Evolutionary conservation across 164 flowering plant genomes (phyloP).

Genomic region (Paratinospora sagittata): DNA sequence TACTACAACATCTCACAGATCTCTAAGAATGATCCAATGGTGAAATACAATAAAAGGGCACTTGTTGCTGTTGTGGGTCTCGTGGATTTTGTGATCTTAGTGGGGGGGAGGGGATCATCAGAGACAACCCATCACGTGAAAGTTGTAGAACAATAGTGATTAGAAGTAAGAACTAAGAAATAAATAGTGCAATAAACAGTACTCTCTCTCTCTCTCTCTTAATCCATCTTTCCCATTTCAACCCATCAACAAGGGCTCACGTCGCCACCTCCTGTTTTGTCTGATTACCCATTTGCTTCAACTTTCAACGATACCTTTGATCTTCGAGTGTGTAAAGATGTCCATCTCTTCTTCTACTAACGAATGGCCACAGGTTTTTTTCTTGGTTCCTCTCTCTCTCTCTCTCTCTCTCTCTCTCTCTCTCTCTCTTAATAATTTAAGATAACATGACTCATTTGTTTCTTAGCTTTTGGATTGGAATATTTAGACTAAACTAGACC

Average conservation of each 20-base stretch:
- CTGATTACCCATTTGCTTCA: slow-evolving; percentile 27
- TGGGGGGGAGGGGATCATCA: neutral
- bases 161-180: neutral
- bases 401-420: slow-evolving; percentile 1
- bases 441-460: slow-evolving; percentile 24
- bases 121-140: slow-evolving; percentile 8
- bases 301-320: slow-evolving; percentile 24
- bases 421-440: slow-evolving; percentile 16
- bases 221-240: slow-evolving; percentile 13
- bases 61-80: neutral
- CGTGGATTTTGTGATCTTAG: neutral
- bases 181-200: too few species aligned
- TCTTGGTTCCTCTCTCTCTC: slow-evolving; percentile 14
- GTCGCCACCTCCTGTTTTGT: slow-evolving; percentile 43
- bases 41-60: neutral
- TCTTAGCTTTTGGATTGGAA: slow-evolving; percentile 28
- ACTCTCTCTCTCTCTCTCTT: slow-evolving; percentile 9
- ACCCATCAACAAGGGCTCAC: slow-evolving; percentile 25
- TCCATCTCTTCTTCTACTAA: slow-evolving; percentile 15
- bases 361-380: slow-evolving; percentile 25
- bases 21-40: neutral
- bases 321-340: slow-evolving; percentile 10
- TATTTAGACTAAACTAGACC: slow-evolving; percentile 8
- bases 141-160: neutral
- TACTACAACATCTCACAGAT: neutral